phyloP scores from a whole-genome alignment of 208 protist genomes.

The Leishmania aethiopica region DNA sequence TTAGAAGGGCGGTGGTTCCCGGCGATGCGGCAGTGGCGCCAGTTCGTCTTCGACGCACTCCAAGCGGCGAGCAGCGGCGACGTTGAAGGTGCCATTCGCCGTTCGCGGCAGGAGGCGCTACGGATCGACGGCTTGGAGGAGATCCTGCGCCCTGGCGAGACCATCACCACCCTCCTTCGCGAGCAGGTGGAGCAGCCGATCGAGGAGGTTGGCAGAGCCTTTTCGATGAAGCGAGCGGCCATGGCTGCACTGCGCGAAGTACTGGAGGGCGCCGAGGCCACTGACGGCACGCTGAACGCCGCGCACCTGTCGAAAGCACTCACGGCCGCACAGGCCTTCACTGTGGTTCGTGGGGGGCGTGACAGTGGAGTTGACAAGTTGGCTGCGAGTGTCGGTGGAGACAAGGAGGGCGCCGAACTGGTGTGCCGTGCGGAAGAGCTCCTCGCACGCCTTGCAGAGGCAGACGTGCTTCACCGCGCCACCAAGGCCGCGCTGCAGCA shows the following conservation, averaged over 20 bases:
- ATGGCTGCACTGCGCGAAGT: constrained; percentile 41
- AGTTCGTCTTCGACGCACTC: constrained; percentile 35
- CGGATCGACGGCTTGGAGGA: constrained; percentile 50
- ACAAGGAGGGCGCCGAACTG: constrained; percentile 27
- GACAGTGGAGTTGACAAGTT: background rate
- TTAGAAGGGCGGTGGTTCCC: constrained; percentile 72
- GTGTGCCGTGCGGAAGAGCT: constrained; percentile 47
- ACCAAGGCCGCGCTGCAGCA: constrained; percentile 35
- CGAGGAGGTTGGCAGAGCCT: constrained; percentile 27
- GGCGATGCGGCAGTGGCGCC: constrained; percentile 62
- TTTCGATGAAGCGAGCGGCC: constrained; percentile 29
- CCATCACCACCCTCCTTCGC: constrained; percentile 49
- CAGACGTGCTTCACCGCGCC: constrained; percentile 25
- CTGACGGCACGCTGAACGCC: background rate
- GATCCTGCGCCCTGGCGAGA: constrained; percentile 68
- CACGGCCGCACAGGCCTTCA: constrained; percentile 15
- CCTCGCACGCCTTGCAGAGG: constrained; percentile 57
- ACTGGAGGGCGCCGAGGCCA: constrained; percentile 14
- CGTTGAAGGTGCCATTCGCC: constrained; percentile 38
- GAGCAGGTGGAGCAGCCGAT: constrained; percentile 55
- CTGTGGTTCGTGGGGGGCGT: background rate
- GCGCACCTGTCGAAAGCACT: constrained; percentile 31
- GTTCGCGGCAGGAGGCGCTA: constrained; percentile 43
- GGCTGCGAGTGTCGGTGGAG: background rate
- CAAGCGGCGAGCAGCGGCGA: constrained; percentile 40